Base-by-base conservation (phyloP, 2,329 filamentous ascomycete genomes). In the Huntiella savannae region DNA sequence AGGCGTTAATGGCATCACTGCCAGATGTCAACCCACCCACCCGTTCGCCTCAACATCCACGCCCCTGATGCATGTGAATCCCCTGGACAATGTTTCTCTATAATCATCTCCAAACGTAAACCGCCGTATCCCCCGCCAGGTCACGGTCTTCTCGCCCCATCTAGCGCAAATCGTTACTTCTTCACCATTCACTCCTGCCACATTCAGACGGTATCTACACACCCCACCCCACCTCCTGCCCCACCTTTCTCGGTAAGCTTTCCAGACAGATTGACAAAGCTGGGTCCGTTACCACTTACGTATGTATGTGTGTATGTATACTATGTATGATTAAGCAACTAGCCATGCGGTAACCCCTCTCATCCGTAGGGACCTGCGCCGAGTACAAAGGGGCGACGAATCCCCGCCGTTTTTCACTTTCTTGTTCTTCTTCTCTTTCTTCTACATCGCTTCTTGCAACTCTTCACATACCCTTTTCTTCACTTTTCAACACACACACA, bases 401-500 rank as follows among this genome's bases (percentile, higher is more conserved):
- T 38, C 6, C 19, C 22, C 19, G 13, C n/a, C 12, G 36, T 45
- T 37, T 37, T n/a, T 39, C 33, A 15, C 43, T 34, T 15, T 45
- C 16, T 37, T 13, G 28, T 38, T 32, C 28, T 28, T 43, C 15
- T 43, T 40, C 43, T 38, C 32, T 5, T 35, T 40, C 22, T 40
- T 40, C 11, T 22, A 43, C 13, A 32, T 35, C 33, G 35, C 34
- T 43, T 43, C 34, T 6, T 43, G 17, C 7, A 41, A 12, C n/a
- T 35, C 5, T 16, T 35, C 35, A 11, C 42, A 22, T 45, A 13
- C 10, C 11, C 17, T 4, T 40, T 17, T 40, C 13, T 8, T 7
- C 36, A 32, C 13, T 44, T 45, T 47, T 43, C 48, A 22, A 39
- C 36, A 35, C 28, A 22, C 28, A 22, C 35, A 34, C 15, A 40